These are phyloP conservation scores for Fusarium verrucosum DNA, from an alignment of 2,329 filamentous ascomycete genomes.

Conservation along the genomic window DNA sequence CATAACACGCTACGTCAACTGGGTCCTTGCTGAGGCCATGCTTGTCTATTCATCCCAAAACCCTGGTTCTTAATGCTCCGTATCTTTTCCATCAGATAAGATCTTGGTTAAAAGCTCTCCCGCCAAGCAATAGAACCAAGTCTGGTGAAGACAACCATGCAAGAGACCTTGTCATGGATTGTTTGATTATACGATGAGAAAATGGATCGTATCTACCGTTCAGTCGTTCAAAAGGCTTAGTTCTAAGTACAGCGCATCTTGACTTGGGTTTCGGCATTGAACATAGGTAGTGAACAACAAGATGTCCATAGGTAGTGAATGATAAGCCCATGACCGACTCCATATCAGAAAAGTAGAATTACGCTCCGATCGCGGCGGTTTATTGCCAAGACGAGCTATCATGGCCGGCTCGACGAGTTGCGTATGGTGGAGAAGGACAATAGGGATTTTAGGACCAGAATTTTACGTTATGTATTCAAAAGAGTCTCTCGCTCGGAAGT, in stretches of 20 bases:
- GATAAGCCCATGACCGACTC: background rate
- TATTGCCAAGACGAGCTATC: background rate
- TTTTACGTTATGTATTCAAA: too few relatives aligned
- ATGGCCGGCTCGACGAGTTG: background rate
- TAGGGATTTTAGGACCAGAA: background rate
- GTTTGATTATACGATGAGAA: background rate
- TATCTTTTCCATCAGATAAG: constrained; percentile 13
- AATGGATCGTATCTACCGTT: background rate
- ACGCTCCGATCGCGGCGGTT: background rate
- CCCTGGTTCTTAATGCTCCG: constrained; percentile 1
- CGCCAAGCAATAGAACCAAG: background rate
- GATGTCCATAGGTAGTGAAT: background rate
- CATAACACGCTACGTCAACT: background rate
- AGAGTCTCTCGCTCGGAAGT: background rate
- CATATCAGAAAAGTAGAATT: background rate
- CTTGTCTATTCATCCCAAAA: background rate
- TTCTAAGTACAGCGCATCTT: background rate
- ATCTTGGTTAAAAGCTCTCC: constrained; percentile 13
- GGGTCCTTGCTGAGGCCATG: background rate
- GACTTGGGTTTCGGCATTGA: background rate
- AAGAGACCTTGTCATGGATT: background rate
- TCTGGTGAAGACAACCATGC: background rate
- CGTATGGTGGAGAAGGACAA: background rate
- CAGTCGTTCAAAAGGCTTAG: background rate
- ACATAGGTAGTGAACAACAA: background rate